Evolutionary conservation across 768 basidiomycete species (phyloP), one percentile per base, ranked within the genome.

Genomic region (Leccinum variicolor): DNA sequence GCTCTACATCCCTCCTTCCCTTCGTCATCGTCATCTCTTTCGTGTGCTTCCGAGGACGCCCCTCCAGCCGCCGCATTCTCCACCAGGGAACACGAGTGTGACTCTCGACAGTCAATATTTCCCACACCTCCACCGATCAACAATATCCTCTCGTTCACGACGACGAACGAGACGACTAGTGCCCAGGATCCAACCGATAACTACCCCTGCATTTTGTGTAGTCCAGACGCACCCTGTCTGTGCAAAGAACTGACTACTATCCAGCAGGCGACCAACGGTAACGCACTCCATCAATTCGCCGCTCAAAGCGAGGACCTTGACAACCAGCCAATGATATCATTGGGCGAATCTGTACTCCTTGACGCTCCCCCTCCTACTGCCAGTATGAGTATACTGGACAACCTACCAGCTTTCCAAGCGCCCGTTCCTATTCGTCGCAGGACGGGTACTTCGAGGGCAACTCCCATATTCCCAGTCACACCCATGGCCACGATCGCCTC

Each of bases 371-470:
- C 41, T 21, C 47, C 73, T n/a, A 60, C 71, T 21, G 59, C 70
- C 48, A 61, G 69, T 29, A 58, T 74, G n/a, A 90, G 86, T 52
- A 87, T 89, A 55, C 78, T 91, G 41, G 89, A 91, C 56, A 85
- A 89, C 62, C 79, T 90, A 1, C 89, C 91, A 36, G 80, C 85
- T 10, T 93, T 89, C 69, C 88, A 93, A 64, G 85, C 91, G 0
- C 82, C 93, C 3, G 84, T 95, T 26, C 91, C 92, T 31, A 82
- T 95, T 36, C 87, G 87, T 53, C 84, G 87, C 41, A 80, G 82
- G 29, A 61, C 74, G 33, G 65, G 75, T 2, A 64, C 69, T 43
- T 66, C 75, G 15, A 73, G 70, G 6, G 63, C 72, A 34, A 82
- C 80, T 55, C 72, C 81, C 13, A 73, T 89, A 34, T 90, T 89